Percentiles rank a stretch among this genome's conserved stretches.
Evolutionary conservation across 176 grass and related monocot genomes (phyloP).

Genomic region (Poa annua): DNA sequence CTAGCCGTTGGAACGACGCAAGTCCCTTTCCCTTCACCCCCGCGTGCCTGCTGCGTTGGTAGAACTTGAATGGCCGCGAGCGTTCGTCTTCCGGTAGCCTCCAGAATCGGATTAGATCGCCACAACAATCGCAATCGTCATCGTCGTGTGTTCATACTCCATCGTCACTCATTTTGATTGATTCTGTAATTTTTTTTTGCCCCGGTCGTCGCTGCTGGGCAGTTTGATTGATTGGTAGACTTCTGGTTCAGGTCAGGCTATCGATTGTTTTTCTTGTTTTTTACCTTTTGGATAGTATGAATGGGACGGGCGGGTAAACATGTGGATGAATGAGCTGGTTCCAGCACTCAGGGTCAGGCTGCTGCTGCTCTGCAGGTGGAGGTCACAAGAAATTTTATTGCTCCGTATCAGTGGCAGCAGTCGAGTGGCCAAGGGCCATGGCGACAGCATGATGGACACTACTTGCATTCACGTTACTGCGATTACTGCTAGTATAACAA

Average conservation of each 20-base stretch:
- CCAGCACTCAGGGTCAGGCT: conserved; percentile 10
- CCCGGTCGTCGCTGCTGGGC: neutral
- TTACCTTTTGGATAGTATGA: neutral
- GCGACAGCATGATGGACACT: neutral
- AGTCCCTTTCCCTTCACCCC: conserved; percentile 19
- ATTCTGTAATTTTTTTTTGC: neutral
- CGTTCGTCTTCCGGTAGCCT: conserved; percentile 13
- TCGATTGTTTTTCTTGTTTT: neutral
- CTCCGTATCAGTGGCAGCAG: neutral
- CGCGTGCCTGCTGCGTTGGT: neutral
- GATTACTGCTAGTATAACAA: too few relatives aligned
- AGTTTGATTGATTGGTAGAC: neutral
- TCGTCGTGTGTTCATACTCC: neutral
- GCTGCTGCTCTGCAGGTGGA: neutral
- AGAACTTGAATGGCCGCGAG: conserved; percentile 9
- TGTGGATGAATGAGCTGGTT: conserved; percentile 12
- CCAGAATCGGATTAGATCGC: neutral
- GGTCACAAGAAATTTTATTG: conserved; percentile 27
- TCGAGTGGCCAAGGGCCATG: conserved; percentile 17
- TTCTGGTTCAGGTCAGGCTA: neutral
- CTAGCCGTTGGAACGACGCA: conserved; percentile 47
- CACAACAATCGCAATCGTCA: neutral
- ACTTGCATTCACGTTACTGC: too few relatives aligned
- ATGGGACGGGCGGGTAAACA: conserved; percentile 1
- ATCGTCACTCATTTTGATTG: neutral